Conservation (phyloP, 805 yeast species). For the Candida ficus region DNA sequence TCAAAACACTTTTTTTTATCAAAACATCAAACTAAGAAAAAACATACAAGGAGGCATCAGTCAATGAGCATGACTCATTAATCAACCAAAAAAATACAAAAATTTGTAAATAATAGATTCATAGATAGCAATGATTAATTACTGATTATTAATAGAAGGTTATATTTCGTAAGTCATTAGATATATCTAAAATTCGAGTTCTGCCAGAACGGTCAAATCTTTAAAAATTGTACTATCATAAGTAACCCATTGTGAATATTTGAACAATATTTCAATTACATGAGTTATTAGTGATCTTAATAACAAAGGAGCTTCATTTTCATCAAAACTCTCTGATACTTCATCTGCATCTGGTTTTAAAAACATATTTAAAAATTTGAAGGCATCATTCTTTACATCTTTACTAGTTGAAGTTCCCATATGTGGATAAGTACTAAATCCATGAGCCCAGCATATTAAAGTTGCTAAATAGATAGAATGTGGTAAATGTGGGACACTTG, state of each 20-base stretch:
- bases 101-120: too few relatives aligned
- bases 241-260: background rate
- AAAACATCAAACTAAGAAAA: too few relatives aligned
- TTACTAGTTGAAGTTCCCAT: background rate
- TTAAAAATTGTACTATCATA: background rate
- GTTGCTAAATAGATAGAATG: slow-evolving; percentile 16
- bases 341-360: background rate
- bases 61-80: too few relatives aligned
- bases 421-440: background rate
- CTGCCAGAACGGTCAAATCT: background rate
- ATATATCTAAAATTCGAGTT: background rate
- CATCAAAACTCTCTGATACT: background rate
- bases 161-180: background rate
- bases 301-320: background rate
- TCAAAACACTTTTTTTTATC: too few relatives aligned
- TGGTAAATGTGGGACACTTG: slow-evolving; percentile 24
- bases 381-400: background rate
- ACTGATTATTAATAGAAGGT: too few relatives aligned
- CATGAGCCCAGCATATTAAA: slow-evolving; percentile 19
- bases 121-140: too few relatives aligned
- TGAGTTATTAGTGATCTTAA: background rate
- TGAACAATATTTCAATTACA: background rate
- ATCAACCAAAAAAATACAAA: too few relatives aligned
- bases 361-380: background rate
- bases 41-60: too few relatives aligned